Conservation (phyloP, 2,329 filamentous ascomycete species). For the Harringtonia aguacate region DNA sequence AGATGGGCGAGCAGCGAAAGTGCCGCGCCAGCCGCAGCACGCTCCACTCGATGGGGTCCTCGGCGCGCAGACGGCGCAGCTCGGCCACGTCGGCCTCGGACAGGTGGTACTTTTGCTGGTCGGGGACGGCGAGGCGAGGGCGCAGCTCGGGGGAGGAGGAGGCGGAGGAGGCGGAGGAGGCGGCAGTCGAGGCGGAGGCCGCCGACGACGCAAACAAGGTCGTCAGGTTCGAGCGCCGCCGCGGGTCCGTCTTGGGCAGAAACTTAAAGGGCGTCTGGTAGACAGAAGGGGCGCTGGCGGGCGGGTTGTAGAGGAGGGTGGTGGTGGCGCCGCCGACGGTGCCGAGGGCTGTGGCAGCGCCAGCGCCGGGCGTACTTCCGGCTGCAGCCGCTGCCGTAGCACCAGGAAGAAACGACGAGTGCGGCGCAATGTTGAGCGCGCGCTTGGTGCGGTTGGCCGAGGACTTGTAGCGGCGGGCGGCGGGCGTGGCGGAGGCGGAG, state of each 20-base stretch:
- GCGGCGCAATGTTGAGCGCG: constrained; percentile 47
- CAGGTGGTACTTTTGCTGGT: constrained; percentile 33
- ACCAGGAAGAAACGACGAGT: constrained; percentile 42
- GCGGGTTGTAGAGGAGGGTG: constrained; percentile 38
- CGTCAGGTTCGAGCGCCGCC: constrained; percentile 36
- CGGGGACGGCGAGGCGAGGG: constrained; percentile 2
- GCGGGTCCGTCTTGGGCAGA: constrained; percentile 45
- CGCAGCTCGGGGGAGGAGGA: constrained; percentile 8
- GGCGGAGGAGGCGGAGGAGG: constrained; percentile 8
- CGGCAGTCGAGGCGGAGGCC: constrained; percentile 7
- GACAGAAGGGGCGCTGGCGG: constrained; percentile 37
- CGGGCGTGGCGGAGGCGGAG: not conserved
- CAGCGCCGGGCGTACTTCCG: constrained; percentile 6
- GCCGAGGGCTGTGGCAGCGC: constrained; percentile 20
- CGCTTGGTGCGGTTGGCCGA: constrained; percentile 44
- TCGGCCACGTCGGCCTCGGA: constrained; percentile 44
- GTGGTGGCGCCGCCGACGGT: constrained; percentile 23
- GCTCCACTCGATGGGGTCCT: constrained; percentile 45
- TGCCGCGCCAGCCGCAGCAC: constrained; percentile 40
- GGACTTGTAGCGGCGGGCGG: constrained; percentile 31
- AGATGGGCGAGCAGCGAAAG: constrained; percentile 44
- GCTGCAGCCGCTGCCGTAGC: not conserved
- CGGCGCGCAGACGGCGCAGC: constrained; percentile 43
- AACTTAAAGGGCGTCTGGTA: constrained; percentile 58
- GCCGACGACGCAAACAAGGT: constrained; percentile 26